Base-by-base conservation (phyloP, 208 protist species). In the Acanthamoeba healyi region DNA sequence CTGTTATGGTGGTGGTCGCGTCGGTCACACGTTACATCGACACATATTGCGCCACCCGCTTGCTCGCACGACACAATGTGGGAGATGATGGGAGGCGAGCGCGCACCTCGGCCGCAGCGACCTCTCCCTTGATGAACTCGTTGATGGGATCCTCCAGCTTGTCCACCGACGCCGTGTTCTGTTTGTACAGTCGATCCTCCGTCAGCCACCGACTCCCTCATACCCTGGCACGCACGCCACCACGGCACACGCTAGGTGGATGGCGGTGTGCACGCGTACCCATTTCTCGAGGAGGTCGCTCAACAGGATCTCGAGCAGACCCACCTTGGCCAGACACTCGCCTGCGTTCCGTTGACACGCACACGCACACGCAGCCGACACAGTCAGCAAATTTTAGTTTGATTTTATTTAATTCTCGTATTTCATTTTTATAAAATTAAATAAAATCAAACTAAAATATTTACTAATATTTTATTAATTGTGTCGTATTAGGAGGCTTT, bases 111-210 rank as follows among this genome's bases (percentile, higher is more conserved):
- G 84, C 84, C 26, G 84, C 84, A 49, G 84, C n/a, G 15, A 91
- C 70, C 36, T 91, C 84, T 42, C 84, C 84, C 34, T 91, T 91
- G 84, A 91, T 91, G 54, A 91, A 91, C 24, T 91, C 84, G 61
- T 91, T 70, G 49, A 91, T 40, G 12, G 84, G 84, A 5, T 70
- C 54, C 61, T 72, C 46, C 7, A 91, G 42, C 36, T 63, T 72
- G 0, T 91, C 56, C 10, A 91, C 42, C 1, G 17, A 51, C 10
- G 84, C 29, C 9, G 19, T 91, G 84, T 91, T 91, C 84, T 91
- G n/a, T n/a, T n/a, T n/a, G n/a, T n/a, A n/a, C n/a, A n/a, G n/a
- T n/a, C n/a, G n/a, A n/a, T n/a, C n/a, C n/a, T n/a, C n/a, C n/a
- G n/a, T 29, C 56, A 63, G 26, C 22, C 56, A 63, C 6, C 49